Evolutionary conservation across 1,139 yeast species (phyloP).

Genomic region (Candida tropicalis): DNA sequence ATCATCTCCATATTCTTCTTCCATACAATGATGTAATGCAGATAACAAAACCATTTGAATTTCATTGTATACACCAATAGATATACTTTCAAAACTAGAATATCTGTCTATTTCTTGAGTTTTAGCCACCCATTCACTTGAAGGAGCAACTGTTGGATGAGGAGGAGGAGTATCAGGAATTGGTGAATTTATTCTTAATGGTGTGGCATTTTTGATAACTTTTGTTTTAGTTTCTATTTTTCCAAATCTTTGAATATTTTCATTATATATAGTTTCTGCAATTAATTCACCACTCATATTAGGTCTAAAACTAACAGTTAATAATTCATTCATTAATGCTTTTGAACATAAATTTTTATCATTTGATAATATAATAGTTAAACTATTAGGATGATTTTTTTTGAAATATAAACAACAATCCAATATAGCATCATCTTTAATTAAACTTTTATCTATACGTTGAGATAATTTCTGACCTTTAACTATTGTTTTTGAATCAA

Average conservation of each 20-base stretch:
- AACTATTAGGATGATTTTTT: conserved; percentile 35
- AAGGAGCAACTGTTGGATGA: conserved; percentile 8
- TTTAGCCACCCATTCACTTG: conserved; percentile 16
- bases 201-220: not conserved
- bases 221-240: conserved; percentile 9
- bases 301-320: conserved; percentile 65
- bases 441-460: conserved; percentile 39
- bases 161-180: too few species aligned
- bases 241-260: conserved; percentile 33
- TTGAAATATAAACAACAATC: conserved; percentile 80
- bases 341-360: conserved; percentile 82
- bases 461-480: conserved; percentile 69
- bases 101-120: conserved; percentile 12
- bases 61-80: conserved; percentile 35
- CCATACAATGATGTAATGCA: conserved; percentile 56
- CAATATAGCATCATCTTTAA: conserved; percentile 79
- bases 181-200: too few species aligned
- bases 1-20: conserved; percentile 60
- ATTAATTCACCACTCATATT: conserved; percentile 65
- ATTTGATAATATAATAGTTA: conserved; percentile 72
- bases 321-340: conserved; percentile 67
- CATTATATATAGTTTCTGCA: conserved; percentile 50
- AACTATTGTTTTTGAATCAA: conserved; percentile 51
- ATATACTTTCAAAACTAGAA: conserved; percentile 12
- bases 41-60: conserved; percentile 44